These are phyloP conservation scores for Polygonum aviculare DNA, from an alignment of 148 eudicot genomes.

Conservation along the genomic window DNA sequence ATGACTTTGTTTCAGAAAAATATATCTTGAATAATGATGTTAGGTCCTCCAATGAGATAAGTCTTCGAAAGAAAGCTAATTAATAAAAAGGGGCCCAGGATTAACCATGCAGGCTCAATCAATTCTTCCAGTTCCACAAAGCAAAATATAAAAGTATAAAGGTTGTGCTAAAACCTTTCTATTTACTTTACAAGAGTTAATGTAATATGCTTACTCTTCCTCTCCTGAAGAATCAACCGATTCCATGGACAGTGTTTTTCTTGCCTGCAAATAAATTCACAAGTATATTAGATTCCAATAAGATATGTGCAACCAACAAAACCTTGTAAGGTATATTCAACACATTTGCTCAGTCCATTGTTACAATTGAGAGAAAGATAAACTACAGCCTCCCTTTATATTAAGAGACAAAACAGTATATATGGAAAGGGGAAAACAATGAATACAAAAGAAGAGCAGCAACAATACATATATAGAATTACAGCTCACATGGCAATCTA, in stretches of 20 bases:
- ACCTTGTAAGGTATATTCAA: neutral
- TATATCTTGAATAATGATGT: neutral
- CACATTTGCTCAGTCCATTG: neutral
- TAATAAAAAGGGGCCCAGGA: neutral
- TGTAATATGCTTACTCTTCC: constrained; percentile 78
- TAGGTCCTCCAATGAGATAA: neutral
- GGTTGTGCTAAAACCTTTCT: neutral
- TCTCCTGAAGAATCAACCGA: constrained; percentile 97
- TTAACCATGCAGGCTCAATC: neutral
- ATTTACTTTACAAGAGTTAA: neutral
- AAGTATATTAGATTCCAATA: neutral
- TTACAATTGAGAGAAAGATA: neutral
- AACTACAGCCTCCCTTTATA: neutral
- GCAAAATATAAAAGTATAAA: neutral
- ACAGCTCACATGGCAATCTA: neutral
- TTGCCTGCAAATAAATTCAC: constrained; percentile 29
- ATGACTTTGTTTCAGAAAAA: neutral
- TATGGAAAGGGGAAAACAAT: neutral
- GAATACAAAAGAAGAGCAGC: neutral
- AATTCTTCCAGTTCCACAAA: neutral
- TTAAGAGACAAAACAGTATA: neutral
- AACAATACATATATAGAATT: neutral
- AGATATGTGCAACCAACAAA: neutral
- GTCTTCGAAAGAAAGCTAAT: neutral
- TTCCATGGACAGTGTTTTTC: constrained; percentile 82